Evolutionary conservation across 2,329 filamentous ascomycete species (phyloP), one percentile per base, ranked within the genome.

Genomic region (Pyrenophora seminiperda): DNA sequence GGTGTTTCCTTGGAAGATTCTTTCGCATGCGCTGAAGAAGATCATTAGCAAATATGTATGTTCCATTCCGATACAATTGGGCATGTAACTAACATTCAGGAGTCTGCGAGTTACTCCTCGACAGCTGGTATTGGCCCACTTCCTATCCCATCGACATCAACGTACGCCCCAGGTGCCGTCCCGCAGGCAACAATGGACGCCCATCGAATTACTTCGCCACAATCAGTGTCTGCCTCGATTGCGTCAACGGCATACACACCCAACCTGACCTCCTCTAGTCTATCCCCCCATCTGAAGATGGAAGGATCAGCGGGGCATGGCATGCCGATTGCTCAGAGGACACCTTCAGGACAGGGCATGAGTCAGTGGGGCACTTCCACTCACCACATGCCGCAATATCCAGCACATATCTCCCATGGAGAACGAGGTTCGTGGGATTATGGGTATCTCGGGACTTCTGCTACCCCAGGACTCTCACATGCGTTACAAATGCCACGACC

Each of bases 21-120:
- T 99, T 36, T 83, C 84, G 40, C 83, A 86, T 53, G 93, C 94
- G 0, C 81, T 99, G 59, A 96, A 95, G 82, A 99, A 99, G 80
- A 97, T 99, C 67, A 96, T 99, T 71, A 87, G 90, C 66, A 99
- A 99, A 88, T 99, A 97, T 74, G 84, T 85, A 77, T 76, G 84
- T 82, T 44, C 20, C 13, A 32, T 24, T 41, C 40, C 34, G 2
- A 41, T 39, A 22, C 41, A 14, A n/a, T 37, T 61, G 59, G 64
- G 56, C 59, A 65, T 50, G 55, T 59, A 68, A 66, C 71, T 75
- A 68, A 74, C 56, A 47, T 52, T 53, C 49, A 63, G 66, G 63
- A 86, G 83, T 86, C 84, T 62, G 85, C 84, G 50, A 87, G 83
- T 70, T 87, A 87, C 68, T 84, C 84, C n/a, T 87, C 85, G 31